Conservation (phyloP, 2,329 filamentous ascomycete species). For the Talaromyces sp. region DNA sequence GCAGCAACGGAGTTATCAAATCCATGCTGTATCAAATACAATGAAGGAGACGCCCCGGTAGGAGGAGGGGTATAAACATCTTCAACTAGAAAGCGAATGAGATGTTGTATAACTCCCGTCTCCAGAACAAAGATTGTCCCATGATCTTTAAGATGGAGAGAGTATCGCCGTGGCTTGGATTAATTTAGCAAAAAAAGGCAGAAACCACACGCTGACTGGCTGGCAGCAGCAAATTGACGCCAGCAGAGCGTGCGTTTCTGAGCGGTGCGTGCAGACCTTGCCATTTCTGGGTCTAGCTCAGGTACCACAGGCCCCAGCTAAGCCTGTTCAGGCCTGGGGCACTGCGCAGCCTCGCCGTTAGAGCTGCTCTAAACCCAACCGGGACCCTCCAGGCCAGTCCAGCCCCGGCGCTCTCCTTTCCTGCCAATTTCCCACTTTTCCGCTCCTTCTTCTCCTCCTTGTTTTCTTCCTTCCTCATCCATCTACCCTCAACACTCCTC, state of each 20-base stretch:
- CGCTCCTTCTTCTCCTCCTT: constrained; percentile 25
- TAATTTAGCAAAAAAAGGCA: background rate
- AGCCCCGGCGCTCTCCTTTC: constrained; percentile 6
- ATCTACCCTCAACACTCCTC: constrained; percentile 20
- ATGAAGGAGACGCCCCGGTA: background rate
- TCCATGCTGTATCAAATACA: no score
- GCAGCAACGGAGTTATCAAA: background rate
- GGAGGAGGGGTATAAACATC: background rate
- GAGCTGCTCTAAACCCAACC: background rate
- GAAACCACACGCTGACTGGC: background rate
- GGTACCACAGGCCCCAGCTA: background rate
- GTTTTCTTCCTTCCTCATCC: constrained; percentile 13
- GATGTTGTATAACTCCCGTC: background rate
- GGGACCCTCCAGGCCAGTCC: background rate
- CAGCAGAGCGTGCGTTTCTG: constrained; percentile 11
- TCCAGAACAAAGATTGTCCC: background rate
- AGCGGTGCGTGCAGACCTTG: background rate
- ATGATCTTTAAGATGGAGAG: background rate
- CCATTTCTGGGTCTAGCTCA: constrained; percentile 4
- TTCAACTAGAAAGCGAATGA: background rate
- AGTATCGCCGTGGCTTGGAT: constrained; percentile 1
- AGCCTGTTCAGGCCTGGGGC: constrained; percentile 4
- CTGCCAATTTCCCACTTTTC: constrained; percentile 28
- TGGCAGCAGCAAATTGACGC: background rate
- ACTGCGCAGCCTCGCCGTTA: background rate